A percentile compares a stretch with the other conserved stretches of the same genome.
phyloP scores from a whole-genome alignment of 129 eudicot species.

The Flaveria bidentis region DNA sequence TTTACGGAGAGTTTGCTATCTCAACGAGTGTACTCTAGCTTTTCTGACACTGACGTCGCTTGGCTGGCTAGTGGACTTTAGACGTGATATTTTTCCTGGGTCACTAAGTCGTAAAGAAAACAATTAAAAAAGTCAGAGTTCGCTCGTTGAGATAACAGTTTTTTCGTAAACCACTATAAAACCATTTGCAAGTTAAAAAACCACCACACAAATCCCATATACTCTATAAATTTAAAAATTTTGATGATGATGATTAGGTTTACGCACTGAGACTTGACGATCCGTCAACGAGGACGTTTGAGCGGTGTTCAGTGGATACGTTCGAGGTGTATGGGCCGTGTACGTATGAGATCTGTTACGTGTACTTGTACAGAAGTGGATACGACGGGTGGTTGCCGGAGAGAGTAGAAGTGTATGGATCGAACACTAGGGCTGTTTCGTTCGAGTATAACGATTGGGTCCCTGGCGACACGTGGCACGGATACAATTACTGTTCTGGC shows the following conservation, averaged over 20 bases:
- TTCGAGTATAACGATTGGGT: constrained; percentile 52
- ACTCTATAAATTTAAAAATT: no score
- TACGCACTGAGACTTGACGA: constrained; percentile 73
- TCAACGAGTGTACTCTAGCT: no score
- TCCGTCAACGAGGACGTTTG: constrained; percentile 65
- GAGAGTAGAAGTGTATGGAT: constrained; percentile 55
- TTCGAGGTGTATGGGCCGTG: constrained; percentile 66
- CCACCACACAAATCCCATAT: no score
- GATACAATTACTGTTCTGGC: constrained; percentile 50
- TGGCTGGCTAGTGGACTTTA: no score
- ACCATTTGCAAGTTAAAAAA: no score
- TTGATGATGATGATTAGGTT: constrained; percentile 41
- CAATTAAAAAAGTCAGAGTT: no score
- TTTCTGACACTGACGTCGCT: no score
- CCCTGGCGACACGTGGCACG: constrained; percentile 58
- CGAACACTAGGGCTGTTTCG: constrained; percentile 42
- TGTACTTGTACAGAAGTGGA: constrained; percentile 71
- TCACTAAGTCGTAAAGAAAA: no score
- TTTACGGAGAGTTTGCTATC: no score
- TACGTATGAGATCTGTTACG: constrained; percentile 60
- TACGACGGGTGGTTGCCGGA: constrained; percentile 78
- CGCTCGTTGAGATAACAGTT: no score
- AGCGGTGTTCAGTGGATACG: constrained; percentile 68
- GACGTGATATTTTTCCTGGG: no score
- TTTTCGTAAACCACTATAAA: no score